These are phyloP conservation scores for Cucurbita argyrosperma DNA, from an alignment of 306 rosid genomes.

Conservation along the genomic window DNA sequence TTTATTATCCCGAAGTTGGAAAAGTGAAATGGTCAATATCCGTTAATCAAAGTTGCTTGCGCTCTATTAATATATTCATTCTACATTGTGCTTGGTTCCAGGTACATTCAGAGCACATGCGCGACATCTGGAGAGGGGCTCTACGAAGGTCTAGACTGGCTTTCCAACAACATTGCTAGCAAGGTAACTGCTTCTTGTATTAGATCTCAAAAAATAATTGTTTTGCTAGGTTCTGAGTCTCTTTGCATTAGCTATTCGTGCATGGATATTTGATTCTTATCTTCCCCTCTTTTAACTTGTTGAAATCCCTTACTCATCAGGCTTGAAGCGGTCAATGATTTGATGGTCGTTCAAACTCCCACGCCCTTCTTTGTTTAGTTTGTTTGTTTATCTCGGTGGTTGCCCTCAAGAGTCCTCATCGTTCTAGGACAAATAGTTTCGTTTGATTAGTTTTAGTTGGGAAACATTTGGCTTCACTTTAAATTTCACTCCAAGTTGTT, in stretches of 20 bases:
- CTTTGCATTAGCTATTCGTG: not conserved
- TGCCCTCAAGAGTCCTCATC: not conserved
- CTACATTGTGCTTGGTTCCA: too few species aligned
- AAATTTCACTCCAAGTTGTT: not conserved
- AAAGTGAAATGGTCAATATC: too few species aligned
- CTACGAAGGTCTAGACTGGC: constrained; percentile 91
- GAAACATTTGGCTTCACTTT: not conserved
- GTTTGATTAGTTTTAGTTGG: not conserved
- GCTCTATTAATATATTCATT: too few species aligned
- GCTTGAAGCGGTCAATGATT: not conserved
- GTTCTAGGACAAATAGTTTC: not conserved
- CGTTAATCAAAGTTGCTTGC: constrained; percentile 6
- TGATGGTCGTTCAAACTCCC: not conserved
- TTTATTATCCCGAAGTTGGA: too few species aligned
- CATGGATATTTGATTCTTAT: not conserved
- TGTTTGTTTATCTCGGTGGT: not conserved
- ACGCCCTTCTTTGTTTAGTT: not conserved
- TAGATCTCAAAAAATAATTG: not conserved
- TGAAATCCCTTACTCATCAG: not conserved
- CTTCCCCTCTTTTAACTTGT: not conserved
- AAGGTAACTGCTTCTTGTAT: constrained; percentile 32
- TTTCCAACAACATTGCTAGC: constrained; percentile 87
- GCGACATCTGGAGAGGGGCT: constrained; percentile 62
- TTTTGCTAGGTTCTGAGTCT: not conserved
- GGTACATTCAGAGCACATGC: too few species aligned